Evolutionary conservation across 371 early-diverging fungal species (phyloP).

Genomic region (Mucor saturninus): DNA sequence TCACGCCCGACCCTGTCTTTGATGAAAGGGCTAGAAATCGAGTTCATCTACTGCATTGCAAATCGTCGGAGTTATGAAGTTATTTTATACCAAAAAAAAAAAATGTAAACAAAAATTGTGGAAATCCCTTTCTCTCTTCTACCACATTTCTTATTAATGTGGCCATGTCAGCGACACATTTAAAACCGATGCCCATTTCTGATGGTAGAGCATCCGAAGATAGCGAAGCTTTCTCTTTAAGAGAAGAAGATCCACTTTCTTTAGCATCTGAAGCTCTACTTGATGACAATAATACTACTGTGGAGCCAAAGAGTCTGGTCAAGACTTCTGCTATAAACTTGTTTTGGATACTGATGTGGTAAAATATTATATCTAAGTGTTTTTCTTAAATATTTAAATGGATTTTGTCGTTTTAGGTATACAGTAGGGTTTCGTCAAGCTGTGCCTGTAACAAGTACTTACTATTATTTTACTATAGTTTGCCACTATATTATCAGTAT

Average conservation of each 20-base stretch:
- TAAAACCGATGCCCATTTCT: background rate
- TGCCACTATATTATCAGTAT: slow-evolving; percentile 76
- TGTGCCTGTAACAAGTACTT: background rate
- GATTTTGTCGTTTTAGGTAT: slow-evolving; percentile 28
- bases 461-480: slow-evolving; percentile 33
- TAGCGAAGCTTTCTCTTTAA: slow-evolving; percentile 25
- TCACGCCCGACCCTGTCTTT: too few relatives aligned
- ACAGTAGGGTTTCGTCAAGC: slow-evolving; percentile 25
- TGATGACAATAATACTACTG: slow-evolving; percentile 11
- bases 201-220: slow-evolving; percentile 24
- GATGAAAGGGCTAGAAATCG: too few relatives aligned
- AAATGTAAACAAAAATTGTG: too few relatives aligned
- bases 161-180: slow-evolving; percentile 3
- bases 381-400: background rate
- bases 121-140: background rate
- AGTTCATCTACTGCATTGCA: too few relatives aligned
- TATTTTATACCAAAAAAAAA: too few relatives aligned
- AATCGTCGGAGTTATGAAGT: too few relatives aligned
- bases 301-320: slow-evolving; percentile 30
- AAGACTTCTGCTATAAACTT: slow-evolving; percentile 45
- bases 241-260: slow-evolving; percentile 32
- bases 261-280: slow-evolving; percentile 30
- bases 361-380: slow-evolving; percentile 2
- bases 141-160: background rate
- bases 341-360: slow-evolving; percentile 55